A percentile compares a stretch with the other conserved stretches of the same genome.
Evolutionary conservation across 2,329 filamentous ascomycete genomes (phyloP).

Genomic region (Ophiostoma triangulosporum): DNA sequence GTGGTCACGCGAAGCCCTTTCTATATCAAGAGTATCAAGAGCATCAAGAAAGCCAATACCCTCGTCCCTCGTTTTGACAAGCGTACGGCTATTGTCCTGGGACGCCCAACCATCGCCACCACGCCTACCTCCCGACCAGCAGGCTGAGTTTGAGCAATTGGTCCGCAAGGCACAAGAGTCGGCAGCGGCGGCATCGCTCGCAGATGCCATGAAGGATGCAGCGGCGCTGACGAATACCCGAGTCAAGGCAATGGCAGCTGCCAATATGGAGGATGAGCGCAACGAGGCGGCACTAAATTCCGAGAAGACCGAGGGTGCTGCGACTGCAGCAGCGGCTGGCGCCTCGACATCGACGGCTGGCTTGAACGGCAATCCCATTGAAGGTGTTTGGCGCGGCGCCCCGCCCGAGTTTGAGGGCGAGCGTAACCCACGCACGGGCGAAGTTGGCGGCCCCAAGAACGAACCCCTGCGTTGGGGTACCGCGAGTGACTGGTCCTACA

Average conservation of each 20-base stretch:
- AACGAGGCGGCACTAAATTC: constrained; percentile 39
- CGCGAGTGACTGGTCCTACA: constrained; percentile 75
- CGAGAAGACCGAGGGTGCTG: not conserved
- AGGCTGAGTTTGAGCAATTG: constrained; percentile 80
- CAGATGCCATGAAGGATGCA: constrained; percentile 6
- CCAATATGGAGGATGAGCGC: constrained; percentile 21
- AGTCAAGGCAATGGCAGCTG: constrained; percentile 3
- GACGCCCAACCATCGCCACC: constrained; percentile 56
- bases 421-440: constrained; percentile 81
- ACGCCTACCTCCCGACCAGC: constrained; percentile 74
- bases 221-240: not conserved
- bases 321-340: not conserved
- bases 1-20: not conserved
- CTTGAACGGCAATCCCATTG: constrained; percentile 13
- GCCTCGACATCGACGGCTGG: not conserved
- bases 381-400: constrained; percentile 61
- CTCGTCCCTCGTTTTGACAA: too few species aligned
- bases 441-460: constrained; percentile 94
- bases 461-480: constrained; percentile 83
- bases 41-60: not conserved
- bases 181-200: constrained; percentile 10
- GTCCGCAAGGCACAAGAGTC: constrained; percentile 48
- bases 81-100: constrained; percentile 22
- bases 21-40: not conserved
- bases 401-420: constrained; percentile 90